Conservation (phyloP, 371 early-diverging fungal genomes). For the Synchytrium microbalum region DNA sequence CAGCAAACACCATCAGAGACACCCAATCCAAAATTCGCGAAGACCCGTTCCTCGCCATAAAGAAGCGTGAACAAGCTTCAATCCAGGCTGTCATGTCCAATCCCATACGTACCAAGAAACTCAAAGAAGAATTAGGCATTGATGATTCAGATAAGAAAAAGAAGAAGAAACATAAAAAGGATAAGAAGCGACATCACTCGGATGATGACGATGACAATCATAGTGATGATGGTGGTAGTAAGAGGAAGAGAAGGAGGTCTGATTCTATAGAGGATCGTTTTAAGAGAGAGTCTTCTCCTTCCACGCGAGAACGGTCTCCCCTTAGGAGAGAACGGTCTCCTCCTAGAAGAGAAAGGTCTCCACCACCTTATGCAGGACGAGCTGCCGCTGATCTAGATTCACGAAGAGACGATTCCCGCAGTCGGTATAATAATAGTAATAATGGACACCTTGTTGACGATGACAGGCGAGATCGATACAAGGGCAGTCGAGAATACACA, state of each 20-base stretch:
- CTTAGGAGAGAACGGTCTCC: slow-evolving; percentile 5
- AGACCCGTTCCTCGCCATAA: slow-evolving; percentile 85
- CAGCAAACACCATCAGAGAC: slow-evolving; percentile 74
- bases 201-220: slow-evolving; percentile 8
- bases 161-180: slow-evolving; percentile 25
- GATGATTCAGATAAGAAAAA: slow-evolving; percentile 26
- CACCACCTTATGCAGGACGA: not conserved
- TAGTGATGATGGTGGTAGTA: slow-evolving; percentile 10
- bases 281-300: slow-evolving; percentile 1
- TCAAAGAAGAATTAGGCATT: slow-evolving; percentile 28
- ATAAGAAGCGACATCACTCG: slow-evolving; percentile 14
- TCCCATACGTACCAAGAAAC: slow-evolving; percentile 58
- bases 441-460: slow-evolving; percentile 1
- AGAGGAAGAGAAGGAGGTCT: slow-evolving; percentile 4
- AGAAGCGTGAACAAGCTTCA: slow-evolving; percentile 72
- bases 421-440: slow-evolving; percentile 10
- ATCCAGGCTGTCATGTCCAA: slow-evolving; percentile 69
- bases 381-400: no score
- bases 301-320: slow-evolving; percentile 5
- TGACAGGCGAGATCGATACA: not conserved
- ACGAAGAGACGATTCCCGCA: slow-evolving; percentile 2
- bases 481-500: slow-evolving; percentile 4
- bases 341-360: not conserved
- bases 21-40: slow-evolving; percentile 79
- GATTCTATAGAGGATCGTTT: not conserved